Evolutionary conservation across 208 protist species (phyloP).

Genomic region (Leishmania tropica): DNA sequence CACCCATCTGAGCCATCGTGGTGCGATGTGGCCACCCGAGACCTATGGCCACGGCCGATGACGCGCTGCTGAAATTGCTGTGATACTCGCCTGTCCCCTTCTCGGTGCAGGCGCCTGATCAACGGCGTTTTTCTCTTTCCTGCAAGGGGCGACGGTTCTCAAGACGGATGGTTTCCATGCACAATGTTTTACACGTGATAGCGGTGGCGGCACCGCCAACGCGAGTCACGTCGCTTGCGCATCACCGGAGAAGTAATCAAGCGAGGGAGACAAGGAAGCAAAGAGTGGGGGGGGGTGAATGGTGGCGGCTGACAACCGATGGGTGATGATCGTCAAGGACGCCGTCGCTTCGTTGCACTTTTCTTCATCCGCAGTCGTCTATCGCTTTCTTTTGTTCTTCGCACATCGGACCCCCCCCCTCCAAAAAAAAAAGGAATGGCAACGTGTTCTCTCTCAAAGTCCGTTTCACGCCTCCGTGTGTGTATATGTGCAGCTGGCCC

Average conservation of each 20-base stretch:
- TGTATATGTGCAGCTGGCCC: neutral
- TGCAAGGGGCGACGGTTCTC: neutral
- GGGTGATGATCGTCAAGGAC: neutral
- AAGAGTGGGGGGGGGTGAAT: neutral
- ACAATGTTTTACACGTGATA: neutral
- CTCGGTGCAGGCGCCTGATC: neutral
- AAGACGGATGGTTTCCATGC: neutral
- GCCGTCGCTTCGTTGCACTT: neutral
- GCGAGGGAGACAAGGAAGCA: neutral
- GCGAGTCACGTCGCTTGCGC: neutral
- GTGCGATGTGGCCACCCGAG: neutral
- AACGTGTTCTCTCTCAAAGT: neutral
- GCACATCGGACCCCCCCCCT: too few species aligned
- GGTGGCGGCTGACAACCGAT: neutral
- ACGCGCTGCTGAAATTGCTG: neutral
- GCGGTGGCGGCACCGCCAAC: neutral
- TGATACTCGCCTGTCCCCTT: neutral
- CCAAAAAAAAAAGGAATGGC: neutral
- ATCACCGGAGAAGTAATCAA: neutral
- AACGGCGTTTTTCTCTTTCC: neutral
- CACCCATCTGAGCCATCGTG: neutral
- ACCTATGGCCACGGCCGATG: neutral
- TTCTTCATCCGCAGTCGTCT: neutral
- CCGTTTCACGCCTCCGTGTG: neutral
- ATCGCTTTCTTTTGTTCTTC: neutral